Evolutionary conservation across 176 grass and related monocot genomes (phyloP).

Genomic region (Secale cereale): DNA sequence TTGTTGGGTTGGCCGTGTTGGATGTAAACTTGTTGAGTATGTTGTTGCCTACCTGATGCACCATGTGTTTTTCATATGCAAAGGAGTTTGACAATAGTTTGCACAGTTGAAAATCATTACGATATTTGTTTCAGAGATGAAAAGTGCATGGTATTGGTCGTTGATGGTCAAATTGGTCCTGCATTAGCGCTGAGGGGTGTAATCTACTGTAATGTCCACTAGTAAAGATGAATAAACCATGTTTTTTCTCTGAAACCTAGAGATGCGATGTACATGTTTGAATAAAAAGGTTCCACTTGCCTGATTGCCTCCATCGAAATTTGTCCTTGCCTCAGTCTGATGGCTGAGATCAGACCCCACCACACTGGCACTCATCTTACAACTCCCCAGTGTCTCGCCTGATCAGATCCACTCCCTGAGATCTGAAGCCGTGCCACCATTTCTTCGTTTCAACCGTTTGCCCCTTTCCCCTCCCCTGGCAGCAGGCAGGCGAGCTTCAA

Average conservation of each 20-base stretch:
- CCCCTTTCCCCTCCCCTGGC: neutral
- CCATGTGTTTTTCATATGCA: neutral
- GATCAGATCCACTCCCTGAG: neutral
- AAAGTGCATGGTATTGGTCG: neutral
- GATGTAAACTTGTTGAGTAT: neutral
- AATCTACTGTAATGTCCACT: neutral
- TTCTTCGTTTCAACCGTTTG: neutral
- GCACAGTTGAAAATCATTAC: neutral
- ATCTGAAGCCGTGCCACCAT: neutral
- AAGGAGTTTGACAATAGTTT: neutral
- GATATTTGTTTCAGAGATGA: neutral
- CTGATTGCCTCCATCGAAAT: neutral
- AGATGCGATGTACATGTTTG: neutral
- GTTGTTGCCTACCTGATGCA: neutral
- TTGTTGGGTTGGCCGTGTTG: neutral
- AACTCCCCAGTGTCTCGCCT: neutral
- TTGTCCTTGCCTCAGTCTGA: neutral
- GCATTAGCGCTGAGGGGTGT: neutral
- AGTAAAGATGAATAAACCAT: neutral
- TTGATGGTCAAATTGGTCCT: neutral
- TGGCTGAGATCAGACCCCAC: neutral
- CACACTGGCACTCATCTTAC: neutral
- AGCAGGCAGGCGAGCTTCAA: neutral
- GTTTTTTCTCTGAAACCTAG: neutral
- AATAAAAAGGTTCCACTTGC: neutral